Percentiles rank a stretch among this genome's conserved stretches.
Evolutionary conservation across 192 early-diverging fungal genomes (phyloP).

Genomic region (Umbelopsis isabellina): DNA sequence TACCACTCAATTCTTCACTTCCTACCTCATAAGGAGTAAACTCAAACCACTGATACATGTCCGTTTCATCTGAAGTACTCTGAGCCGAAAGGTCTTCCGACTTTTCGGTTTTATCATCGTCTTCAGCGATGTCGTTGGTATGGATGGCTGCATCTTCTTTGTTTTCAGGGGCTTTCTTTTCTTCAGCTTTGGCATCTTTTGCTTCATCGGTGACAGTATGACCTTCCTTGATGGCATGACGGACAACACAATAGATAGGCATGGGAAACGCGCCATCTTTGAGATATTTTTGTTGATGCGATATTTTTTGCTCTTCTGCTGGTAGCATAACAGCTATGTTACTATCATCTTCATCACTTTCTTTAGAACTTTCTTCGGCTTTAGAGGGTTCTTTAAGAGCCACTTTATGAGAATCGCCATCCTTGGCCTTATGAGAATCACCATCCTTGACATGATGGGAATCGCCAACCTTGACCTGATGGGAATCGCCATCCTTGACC

Average conservation of each 20-base stretch:
- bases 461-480: too few relatives aligned
- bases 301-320: constrained; percentile 52
- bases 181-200: neutral
- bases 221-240: constrained; percentile 55
- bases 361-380: constrained; percentile 30
- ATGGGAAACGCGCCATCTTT: constrained; percentile 66
- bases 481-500: constrained; percentile 17
- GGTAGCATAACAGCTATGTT: constrained; percentile 18
- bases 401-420: constrained; percentile 1
- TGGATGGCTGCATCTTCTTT: constrained; percentile 26
- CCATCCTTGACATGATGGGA: too few relatives aligned
- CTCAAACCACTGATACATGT: constrained; percentile 82
- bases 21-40: constrained; percentile 81
- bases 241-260: constrained; percentile 78
- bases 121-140: constrained; percentile 24
- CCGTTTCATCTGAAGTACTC: constrained; percentile 33
- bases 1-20: constrained; percentile 70
- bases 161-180: neutral
- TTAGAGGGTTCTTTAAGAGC: neutral
- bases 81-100: constrained; percentile 27
- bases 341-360: constrained; percentile 39
- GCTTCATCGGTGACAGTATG: neutral
- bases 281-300: constrained; percentile 52
- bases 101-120: neutral
- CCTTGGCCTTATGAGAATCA: constrained; percentile 22